Conservation (phyloP, 2,329 filamentous ascomycete genomes). For the Thermothelomyces thermophilus region DNA sequence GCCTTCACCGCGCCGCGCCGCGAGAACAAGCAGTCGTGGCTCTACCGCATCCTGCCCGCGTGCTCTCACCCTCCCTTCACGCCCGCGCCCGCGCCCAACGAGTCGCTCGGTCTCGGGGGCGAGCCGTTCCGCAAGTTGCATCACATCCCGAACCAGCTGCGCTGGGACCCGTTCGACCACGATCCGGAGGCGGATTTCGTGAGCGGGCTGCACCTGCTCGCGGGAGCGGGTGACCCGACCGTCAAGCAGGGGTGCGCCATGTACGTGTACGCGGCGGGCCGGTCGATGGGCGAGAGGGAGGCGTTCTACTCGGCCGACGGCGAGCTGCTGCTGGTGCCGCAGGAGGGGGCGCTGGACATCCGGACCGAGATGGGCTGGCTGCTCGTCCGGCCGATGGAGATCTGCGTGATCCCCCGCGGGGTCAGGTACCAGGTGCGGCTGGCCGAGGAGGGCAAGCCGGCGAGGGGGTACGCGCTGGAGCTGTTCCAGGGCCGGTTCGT, state of each 20-base stretch:
- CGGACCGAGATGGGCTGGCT: constrained; percentile 70
- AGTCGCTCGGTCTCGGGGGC: constrained; percentile 8
- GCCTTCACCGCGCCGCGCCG: constrained; percentile 64
- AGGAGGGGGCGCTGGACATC: constrained; percentile 68
- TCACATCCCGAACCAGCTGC: constrained; percentile 73
- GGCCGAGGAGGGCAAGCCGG: constrained; percentile 46
- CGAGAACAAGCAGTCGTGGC: constrained; percentile 65
- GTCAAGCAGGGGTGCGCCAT: constrained; percentile 75
- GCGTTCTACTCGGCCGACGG: constrained; percentile 84
- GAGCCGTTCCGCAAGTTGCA: constrained; percentile 44
- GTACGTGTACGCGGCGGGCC: constrained; percentile 71
- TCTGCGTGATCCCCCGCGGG: constrained; percentile 68
- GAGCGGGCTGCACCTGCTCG: constrained; percentile 60
- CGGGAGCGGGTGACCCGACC: constrained; percentile 71
- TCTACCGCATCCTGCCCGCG: constrained; percentile 63
- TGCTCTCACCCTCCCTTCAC: constrained; percentile 53
- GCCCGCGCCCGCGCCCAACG: constrained; percentile 4
- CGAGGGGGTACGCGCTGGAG: constrained; percentile 68
- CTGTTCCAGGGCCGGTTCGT: constrained; percentile 66
- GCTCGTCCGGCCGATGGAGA: constrained; percentile 71
- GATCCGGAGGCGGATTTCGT: constrained; percentile 51
- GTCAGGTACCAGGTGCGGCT: constrained; percentile 68
- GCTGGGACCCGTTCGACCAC: constrained; percentile 71
- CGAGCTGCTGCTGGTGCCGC: constrained; percentile 69
- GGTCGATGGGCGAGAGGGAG: constrained; percentile 64